Evolutionary conservation across 805 yeast species (phyloP).

Genomic region (Saturnispora kantuleensis): DNA sequence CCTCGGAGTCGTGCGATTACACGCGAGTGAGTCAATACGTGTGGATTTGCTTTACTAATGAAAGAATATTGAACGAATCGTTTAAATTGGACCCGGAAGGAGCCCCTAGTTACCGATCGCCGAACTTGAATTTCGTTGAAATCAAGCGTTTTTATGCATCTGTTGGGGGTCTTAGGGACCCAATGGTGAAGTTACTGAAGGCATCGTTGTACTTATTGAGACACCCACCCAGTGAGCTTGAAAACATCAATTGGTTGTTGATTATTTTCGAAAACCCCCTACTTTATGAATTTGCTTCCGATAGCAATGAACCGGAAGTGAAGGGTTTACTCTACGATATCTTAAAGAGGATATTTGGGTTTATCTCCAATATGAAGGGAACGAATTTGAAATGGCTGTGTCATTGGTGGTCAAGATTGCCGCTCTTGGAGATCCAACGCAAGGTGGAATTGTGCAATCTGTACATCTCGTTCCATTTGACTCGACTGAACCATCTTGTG

Average conservation of each 20-base stretch:
- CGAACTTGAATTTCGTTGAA: conserved; percentile 42
- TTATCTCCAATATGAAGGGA: conserved; percentile 43
- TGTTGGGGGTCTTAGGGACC: conserved; percentile 40
- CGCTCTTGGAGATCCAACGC: conserved; percentile 33
- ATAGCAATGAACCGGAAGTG: conserved; percentile 29
- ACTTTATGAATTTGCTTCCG: conserved; percentile 37
- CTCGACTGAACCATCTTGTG: conserved; percentile 30
- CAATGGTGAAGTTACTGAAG: conserved; percentile 44
- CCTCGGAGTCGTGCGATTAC: too few species aligned
- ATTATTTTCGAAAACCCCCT: conserved; percentile 64
- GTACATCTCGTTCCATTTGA: conserved; percentile 68
- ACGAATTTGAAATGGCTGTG: conserved; percentile 34
- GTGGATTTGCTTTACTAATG: conserved; percentile 36
- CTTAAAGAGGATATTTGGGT: conserved; percentile 58
- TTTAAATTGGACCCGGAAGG: conserved; percentile 31
- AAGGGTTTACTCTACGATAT: conserved; percentile 56
- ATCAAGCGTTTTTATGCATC: conserved; percentile 37
- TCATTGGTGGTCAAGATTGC: conserved; percentile 42
- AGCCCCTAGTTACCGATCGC: conserved; percentile 28
- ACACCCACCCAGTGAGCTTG: conserved; percentile 33
- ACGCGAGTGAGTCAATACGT: too few species aligned
- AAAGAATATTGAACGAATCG: conserved; percentile 41
- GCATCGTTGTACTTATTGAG: conserved; percentile 45
- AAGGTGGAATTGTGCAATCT: conserved; percentile 64
- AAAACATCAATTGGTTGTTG: conserved; percentile 47